Conservation (phyloP, 768 basidiomycete species). For the Artomyces pyxidatus region DNA sequence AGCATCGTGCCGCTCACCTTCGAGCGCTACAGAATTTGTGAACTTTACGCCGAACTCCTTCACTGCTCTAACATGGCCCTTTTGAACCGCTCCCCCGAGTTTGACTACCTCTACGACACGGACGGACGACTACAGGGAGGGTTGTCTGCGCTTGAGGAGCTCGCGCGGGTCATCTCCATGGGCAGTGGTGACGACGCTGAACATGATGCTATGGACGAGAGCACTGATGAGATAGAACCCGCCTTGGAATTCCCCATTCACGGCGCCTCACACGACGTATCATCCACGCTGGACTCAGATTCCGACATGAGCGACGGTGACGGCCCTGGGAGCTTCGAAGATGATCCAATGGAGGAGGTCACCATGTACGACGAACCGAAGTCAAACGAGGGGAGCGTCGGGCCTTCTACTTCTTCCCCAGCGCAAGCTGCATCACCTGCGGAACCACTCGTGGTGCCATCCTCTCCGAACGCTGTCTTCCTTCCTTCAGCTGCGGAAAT, state of each 20-base stretch:
- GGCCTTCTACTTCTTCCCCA: slow-evolving; percentile 2
- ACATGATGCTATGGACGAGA: slow-evolving; percentile 51
- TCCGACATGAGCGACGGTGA: slow-evolving; percentile 68
- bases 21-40: slow-evolving; percentile 93
- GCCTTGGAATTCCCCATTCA: slow-evolving; percentile 64
- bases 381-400: slow-evolving; percentile 4
- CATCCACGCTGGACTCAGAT: slow-evolving; percentile 54
- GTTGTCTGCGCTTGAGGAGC: slow-evolving; percentile 70
- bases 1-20: slow-evolving; percentile 75
- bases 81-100: slow-evolving; percentile 71
- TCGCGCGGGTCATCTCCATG: slow-evolving; percentile 76
- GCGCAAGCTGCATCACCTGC: slow-evolving; percentile 12
- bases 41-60: slow-evolving; percentile 91
- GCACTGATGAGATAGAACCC: slow-evolving; percentile 50
- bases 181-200: slow-evolving; percentile 47
- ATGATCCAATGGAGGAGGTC: slow-evolving; percentile 79
- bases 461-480: background rate
- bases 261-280: slow-evolving; percentile 39
- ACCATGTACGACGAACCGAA: slow-evolving; percentile 59
- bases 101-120: slow-evolving; percentile 64
- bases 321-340: slow-evolving; percentile 67
- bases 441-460: background rate
- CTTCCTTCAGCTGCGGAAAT: background rate
- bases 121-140: slow-evolving; percentile 88
- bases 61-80: slow-evolving; percentile 99